A percentile compares a stretch with the other conserved stretches of the same genome.
phyloP scores from a whole-genome alignment of 768 basidiomycete genomes.

The Lenzites betulinus region DNA sequence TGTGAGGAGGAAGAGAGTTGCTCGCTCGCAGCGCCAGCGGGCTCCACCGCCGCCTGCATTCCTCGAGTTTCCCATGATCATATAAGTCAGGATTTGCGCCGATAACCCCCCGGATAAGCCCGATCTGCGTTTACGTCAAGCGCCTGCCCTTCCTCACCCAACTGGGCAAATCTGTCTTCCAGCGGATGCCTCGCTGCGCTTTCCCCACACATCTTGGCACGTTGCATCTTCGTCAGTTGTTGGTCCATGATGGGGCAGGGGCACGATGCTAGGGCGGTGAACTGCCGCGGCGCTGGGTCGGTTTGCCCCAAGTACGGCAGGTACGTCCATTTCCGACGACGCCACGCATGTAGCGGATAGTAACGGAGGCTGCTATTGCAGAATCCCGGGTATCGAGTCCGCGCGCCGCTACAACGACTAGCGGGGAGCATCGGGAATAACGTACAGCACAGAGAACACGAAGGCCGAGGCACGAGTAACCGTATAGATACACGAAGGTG shows the following conservation, averaged over 20 bases:
- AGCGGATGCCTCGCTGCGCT: not conserved
- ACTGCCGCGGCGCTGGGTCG: not conserved
- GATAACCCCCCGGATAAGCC: not conserved
- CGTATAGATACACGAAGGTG: slow-evolving; percentile 22
- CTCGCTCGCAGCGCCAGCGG: no score
- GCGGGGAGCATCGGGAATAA: not conserved
- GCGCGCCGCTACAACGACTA: not conserved
- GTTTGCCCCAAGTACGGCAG: slow-evolving; percentile 10
- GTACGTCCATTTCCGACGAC: slow-evolving; percentile 10
- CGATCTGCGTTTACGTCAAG: not conserved
- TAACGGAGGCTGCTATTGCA: slow-evolving; percentile 5
- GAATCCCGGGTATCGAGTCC: slow-evolving; percentile 12
- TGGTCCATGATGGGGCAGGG: not conserved
- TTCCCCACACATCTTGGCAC: not conserved
- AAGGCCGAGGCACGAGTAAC: not conserved
- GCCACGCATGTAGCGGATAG: not conserved
- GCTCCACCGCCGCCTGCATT: slow-evolving; percentile 7
- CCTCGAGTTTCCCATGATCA: not conserved
- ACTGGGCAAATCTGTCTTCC: slow-evolving; percentile 1
- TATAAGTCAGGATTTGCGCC: not conserved
- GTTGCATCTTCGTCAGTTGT: not conserved
- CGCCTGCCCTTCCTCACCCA: not conserved
- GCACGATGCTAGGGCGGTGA: not conserved
- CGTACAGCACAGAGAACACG: slow-evolving; percentile 3
- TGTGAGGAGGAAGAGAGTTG: not conserved